Base-by-base conservation (phyloP, 78 protist genomes). In the Isochrysis galbana region DNA sequence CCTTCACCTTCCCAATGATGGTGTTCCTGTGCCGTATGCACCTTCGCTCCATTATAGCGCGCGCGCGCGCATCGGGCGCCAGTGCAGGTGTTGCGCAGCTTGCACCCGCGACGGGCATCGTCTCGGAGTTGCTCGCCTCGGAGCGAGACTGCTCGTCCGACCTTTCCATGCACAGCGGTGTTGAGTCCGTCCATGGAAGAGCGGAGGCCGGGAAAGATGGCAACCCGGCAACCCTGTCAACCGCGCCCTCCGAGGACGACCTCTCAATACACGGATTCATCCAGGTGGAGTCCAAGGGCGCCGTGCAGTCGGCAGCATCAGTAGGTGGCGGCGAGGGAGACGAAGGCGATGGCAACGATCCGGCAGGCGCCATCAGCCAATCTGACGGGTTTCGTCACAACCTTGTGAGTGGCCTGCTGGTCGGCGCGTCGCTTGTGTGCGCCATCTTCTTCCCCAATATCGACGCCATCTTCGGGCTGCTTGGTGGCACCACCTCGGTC, bases 1-100 rank as follows among this genome's bases (percentile, higher is more conserved):
- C 82, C 82, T 72, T 72, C 82, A 72, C 82, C 82, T 72, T 34
- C 82, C 82, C 82, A n/a, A 72, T 72, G 82, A 72, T 72, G 82
- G 17, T 72, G 44, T 72, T 72, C 82, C 41, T 72, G 39, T 72
- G 82, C 74, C 74, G 74, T 41, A 72, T 29, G 82, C 61, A 51
- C 14, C 14, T 51, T 7, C 61, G 61, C 14, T 7, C 61, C 61
- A 51, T 51, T 14, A 7, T 51, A 7, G 61, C 61, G 61, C 61
- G 61, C 61, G n/a, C n/a, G n/a, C n/a, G n/a, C n/a, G n/a, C n/a
- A n/a, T n/a, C n/a, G n/a, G n/a, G n/a, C n/a, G n/a, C n/a, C n/a
- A n/a, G n/a, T n/a, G n/a, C n/a, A n/a, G n/a, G n/a, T n/a, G n/a
- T n/a, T n/a, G n/a, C n/a, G n/a, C n/a, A n/a, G n/a, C n/a, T n/a